A percentile compares a stretch with the other conserved stretches of the same genome.
Conservation (phyloP, 768 basidiomycete genomes). For the Suillus subaureus region DNA sequence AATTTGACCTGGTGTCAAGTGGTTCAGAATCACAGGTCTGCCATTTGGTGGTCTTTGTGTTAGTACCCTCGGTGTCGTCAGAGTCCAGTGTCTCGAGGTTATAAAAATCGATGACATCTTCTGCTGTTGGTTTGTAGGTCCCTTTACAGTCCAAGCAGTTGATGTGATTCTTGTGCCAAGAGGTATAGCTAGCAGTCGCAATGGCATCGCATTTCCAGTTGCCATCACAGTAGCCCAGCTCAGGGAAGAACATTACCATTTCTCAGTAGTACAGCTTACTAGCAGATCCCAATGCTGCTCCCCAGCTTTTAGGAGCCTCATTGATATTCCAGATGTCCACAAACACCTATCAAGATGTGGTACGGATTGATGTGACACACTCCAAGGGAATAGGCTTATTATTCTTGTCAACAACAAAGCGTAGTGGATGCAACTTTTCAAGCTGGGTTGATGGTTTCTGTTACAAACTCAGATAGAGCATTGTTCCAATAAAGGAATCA, state of each 20-base stretch:
- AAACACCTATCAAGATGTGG: background rate
- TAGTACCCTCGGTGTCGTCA: background rate
- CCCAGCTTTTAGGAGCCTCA: background rate
- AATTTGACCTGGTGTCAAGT: background rate
- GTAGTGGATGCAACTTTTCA: background rate
- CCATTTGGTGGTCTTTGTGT: no score
- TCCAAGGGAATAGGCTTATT: background rate
- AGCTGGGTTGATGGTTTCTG: background rate
- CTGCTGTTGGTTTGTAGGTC: background rate
- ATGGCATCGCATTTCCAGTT: background rate
- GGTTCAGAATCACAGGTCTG: background rate
- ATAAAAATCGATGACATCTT: background rate
- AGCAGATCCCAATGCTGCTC: background rate
- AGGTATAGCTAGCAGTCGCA: background rate
- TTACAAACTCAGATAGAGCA: no score
- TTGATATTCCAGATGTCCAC: background rate
- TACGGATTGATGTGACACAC: background rate
- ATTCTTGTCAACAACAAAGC: background rate
- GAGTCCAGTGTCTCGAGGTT: background rate
- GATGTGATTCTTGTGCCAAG: background rate
- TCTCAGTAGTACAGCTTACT: constrained; percentile 1
- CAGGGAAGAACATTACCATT: background rate
- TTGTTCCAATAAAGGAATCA: no score
- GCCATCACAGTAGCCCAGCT: background rate
- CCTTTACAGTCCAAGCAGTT: background rate